Base-by-base conservation (phyloP, 2,329 filamentous ascomycete genomes). In the Fusarium nanum region DNA sequence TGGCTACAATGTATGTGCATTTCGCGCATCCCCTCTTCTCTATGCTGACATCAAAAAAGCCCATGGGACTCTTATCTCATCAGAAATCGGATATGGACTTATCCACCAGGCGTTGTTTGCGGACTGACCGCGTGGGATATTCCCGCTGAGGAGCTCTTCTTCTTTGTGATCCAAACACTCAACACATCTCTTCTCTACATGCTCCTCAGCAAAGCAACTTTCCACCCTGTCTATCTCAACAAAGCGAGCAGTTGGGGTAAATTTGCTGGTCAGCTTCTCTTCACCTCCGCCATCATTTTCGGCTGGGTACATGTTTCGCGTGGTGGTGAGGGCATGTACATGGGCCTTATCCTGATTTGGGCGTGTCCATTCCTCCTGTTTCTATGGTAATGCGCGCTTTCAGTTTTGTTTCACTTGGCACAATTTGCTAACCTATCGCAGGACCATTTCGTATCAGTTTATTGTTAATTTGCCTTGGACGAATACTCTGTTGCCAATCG, bases 1-100 rank as follows among this genome's bases (percentile, higher is more conserved):
- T 84, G 27, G 87, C 91, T 6, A 93, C 92, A 0, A 88, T 91
- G 68, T 71, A 61, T 53, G 68, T 55, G 18, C 7, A 3, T 4
- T 25, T 12, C 12, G 11, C 14, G 10, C 7, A 13, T 7, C n/a
- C 10, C 11, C 5, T 7, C 25, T 23, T 42, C 37, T 7, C 11
- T 45, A 11, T 30, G 32, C 46, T 64, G 34, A 60, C 28, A n/a
- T 32, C 1, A 32, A 3, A 27, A 20, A 20, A 71, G 68, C 27
- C 92, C 92, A 32, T 94, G 91, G 91, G 91, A 93, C 74, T 91
- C 90, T 11, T 92, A 92, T 77, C 84, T 93, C 42, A 91, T 94
- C 72, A 86, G 85, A 69, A 87, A 83, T 56, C 81, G 84, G 46
- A 86, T 93, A 75, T 93, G 92, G 91, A 89, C 88, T 12, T 94